phyloP scores from a whole-genome alignment of 2,329 filamentous ascomycete genomes.

The Didymella glomerata region DNA sequence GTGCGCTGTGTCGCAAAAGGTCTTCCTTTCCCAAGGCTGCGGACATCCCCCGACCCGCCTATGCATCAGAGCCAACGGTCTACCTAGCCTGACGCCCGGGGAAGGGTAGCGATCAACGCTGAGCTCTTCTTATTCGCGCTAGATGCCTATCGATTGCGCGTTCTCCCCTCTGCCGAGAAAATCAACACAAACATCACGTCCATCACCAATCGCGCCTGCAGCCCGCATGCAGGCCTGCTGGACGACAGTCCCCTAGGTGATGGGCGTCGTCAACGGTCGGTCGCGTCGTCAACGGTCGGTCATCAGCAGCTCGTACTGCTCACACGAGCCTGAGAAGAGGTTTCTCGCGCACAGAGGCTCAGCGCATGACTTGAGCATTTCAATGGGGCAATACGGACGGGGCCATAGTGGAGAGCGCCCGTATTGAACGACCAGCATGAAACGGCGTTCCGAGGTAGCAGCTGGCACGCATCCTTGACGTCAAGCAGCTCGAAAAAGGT shows the following conservation, averaged over 20 bases:
- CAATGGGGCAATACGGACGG: constrained; percentile 20
- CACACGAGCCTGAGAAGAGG: constrained; percentile 4
- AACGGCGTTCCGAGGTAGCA: constrained; percentile 21
- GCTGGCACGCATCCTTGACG: constrained; percentile 24
- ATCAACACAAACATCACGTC: constrained; percentile 14
- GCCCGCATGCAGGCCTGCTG: neutral
- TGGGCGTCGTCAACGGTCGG: neutral
- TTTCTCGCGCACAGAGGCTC: constrained; percentile 9
- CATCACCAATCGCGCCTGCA: neutral
- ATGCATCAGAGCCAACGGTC: constrained; percentile 19
- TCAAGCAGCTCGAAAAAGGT: constrained; percentile 17
- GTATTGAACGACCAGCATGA: constrained; percentile 22
- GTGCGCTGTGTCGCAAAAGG: constrained; percentile 14
- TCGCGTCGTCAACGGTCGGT: too few species aligned
- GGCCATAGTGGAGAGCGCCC: constrained; percentile 13
- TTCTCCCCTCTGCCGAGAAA: constrained; percentile 15
- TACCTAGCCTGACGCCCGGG: constrained; percentile 11
- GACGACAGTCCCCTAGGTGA: constrained; percentile 1
- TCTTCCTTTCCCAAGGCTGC: constrained; percentile 13
- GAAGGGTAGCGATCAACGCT: constrained; percentile 16
- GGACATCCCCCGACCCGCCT: constrained; percentile 18
- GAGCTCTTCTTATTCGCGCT: constrained; percentile 2
- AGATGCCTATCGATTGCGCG: constrained; percentile 38
- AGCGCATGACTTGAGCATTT: constrained; percentile 18
- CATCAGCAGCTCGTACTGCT: constrained; percentile 12